Conservation (phyloP, 2,329 filamentous ascomycete species). For the Pseudonectria buxi region DNA sequence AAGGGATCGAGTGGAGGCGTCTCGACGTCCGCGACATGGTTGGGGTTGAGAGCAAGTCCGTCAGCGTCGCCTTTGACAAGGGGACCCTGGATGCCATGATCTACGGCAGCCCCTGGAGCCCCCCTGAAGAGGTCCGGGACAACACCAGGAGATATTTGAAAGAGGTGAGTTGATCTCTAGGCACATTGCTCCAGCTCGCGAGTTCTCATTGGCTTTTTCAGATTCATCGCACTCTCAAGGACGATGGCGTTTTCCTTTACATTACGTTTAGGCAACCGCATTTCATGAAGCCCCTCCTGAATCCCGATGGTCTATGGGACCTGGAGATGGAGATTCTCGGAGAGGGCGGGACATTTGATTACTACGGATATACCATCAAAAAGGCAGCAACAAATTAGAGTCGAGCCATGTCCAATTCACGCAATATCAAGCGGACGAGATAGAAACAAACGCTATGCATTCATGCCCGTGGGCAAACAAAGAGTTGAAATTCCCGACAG, state of each 20-base stretch:
- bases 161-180: conserved; percentile 32
- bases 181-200: neutral
- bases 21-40: conserved; percentile 47
- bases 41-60: conserved; percentile 29
- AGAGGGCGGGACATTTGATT: conserved; percentile 37
- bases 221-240: conserved; percentile 37
- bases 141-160: conserved; percentile 43
- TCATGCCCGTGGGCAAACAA: too few species aligned
- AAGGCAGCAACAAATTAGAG: too few species aligned
- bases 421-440: too few species aligned
- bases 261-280: conserved; percentile 49
- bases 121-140: conserved; percentile 40
- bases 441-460: too few species aligned
- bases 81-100: conserved; percentile 51
- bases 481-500: too few species aligned
- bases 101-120: conserved; percentile 46
- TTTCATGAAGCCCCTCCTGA: conserved; percentile 44
- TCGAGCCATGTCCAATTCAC: too few species aligned
- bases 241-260: conserved; percentile 42
- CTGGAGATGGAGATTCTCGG: conserved; percentile 36
- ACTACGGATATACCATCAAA: conserved; percentile 31
- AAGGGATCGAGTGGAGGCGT: conserved; percentile 41
- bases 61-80: conserved; percentile 54
- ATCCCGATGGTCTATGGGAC: conserved; percentile 35
- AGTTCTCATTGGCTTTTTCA: conserved; percentile 11